Evolutionary conservation across 2,329 filamentous ascomycete species (phyloP).

Genomic region (Ploettnerulaceae sp.): DNA sequence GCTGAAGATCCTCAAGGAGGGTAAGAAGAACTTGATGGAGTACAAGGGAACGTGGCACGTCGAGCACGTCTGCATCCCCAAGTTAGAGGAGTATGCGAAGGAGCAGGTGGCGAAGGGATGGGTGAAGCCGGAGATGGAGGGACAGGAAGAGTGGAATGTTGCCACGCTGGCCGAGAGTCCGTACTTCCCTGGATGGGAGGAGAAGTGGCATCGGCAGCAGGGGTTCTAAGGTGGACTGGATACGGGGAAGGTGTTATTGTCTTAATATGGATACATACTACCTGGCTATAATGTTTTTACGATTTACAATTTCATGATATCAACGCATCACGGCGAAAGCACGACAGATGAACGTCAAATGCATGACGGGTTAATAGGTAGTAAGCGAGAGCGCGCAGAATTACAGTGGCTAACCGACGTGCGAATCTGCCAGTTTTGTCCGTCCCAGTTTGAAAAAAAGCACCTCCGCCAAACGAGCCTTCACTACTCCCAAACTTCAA

Average conservation of each 20-base stretch:
- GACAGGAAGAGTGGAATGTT: conserved; percentile 43
- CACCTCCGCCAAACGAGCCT: too few relatives aligned
- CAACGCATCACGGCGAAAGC: too few relatives aligned
- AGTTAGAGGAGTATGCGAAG: conserved; percentile 55
- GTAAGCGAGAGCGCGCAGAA: too few relatives aligned
- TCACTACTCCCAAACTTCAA: too few relatives aligned
- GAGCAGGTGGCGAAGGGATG: conserved; percentile 62
- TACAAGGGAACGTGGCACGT: conserved; percentile 83
- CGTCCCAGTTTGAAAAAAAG: too few relatives aligned
- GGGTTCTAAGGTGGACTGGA: conserved; percentile 42
- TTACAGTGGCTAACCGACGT: too few relatives aligned
- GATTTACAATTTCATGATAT: not conserved
- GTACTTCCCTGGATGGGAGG: conserved; percentile 71
- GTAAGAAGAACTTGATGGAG: conserved; percentile 65
- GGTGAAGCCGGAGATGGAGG: conserved; percentile 39
- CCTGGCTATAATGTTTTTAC: not conserved
- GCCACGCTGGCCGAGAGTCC: conserved; percentile 69
- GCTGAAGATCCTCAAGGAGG: conserved; percentile 63
- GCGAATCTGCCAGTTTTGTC: too few relatives aligned
- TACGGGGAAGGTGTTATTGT: not conserved
- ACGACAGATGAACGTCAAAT: too few relatives aligned
- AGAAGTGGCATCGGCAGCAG: conserved; percentile 64
- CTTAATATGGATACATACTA: not conserved
- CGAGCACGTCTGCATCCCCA: conserved; percentile 65
- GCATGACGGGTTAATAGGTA: too few relatives aligned